Percentiles rank a stretch among this genome's conserved stretches.
Conservation (phyloP, 257 asterid species). For the Ilex asprella region DNA sequence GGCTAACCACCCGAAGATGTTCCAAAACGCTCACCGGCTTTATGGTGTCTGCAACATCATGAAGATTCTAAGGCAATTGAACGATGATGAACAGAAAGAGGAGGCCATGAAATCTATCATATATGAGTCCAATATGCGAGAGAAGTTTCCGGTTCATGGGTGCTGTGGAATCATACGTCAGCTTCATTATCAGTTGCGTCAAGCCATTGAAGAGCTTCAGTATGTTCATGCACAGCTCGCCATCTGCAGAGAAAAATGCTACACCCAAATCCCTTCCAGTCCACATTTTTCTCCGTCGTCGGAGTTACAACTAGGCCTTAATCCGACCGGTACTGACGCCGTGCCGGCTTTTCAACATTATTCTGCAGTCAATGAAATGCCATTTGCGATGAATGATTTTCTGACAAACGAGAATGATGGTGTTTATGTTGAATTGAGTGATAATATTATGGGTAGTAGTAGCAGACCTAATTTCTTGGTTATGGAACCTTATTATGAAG, state of each 20-base stretch:
- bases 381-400: not conserved
- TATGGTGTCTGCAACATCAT: slow-evolving; percentile 56
- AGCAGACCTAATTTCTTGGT: slow-evolving; percentile 9
- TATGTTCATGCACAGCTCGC: slow-evolving; percentile 23
- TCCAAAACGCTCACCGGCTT: slow-evolving; percentile 54
- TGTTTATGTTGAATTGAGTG: slow-evolving; percentile 5
- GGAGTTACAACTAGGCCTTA: slow-evolving; percentile 3
- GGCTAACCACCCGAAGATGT: slow-evolving; percentile 36
- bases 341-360: slow-evolving; percentile 6
- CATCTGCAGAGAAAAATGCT: slow-evolving; percentile 13
- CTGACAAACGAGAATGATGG: slow-evolving; percentile 7
- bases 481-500: slow-evolving; percentile 11
- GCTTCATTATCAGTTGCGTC: slow-evolving; percentile 20
- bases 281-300: not conserved
- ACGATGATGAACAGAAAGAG: slow-evolving; percentile 20
- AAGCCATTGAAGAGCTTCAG: slow-evolving; percentile 23
- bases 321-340: not conserved
- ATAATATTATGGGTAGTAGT: not conserved
- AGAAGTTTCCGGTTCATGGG: slow-evolving; percentile 43
- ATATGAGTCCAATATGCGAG: slow-evolving; percentile 56
- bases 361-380: slow-evolving; percentile 8
- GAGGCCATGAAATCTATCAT: slow-evolving; percentile 72
- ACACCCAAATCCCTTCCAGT: not conserved
- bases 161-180: slow-evolving; percentile 30
- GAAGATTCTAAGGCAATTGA: slow-evolving; percentile 21